Evolutionary conservation across 257 asterid genomes (phyloP), one percentile per base, ranked within the genome.

Genomic region (Jacaranda copaia): DNA sequence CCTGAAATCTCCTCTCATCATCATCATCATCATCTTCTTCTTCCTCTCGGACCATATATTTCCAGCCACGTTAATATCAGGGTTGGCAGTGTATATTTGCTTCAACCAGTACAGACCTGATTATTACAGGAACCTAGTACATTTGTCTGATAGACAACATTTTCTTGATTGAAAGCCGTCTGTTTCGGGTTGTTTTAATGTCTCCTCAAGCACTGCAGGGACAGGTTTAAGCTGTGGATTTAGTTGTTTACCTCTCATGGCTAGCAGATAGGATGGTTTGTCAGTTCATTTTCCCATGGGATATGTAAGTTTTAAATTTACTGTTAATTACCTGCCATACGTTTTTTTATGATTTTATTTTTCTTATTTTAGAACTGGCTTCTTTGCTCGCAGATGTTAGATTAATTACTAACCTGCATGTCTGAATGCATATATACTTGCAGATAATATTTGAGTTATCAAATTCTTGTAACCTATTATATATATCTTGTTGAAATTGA

Each of bases 301-400:
- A 3, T 45, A 68, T 46, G 76, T 77, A 68, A 77, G 76, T 59
- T 65, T 8, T 51, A 16, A 9, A 3, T 46, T 60, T 32, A 59
- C 45, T 58, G 39, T 51, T 52, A 39, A 16, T n/a, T 70, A 18
- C 35, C 16, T 0, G 6, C 35, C 35, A 56, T 56, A 16, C 18
- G 12, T 46, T 56, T 5, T 18, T 56, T 16, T 1, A 12, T 18
- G 35, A 18, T 56, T 18, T 18, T 56, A 56, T n/a, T 56, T 16
- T 56, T 56, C 35, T 56, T 16, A 6, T 18, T 56, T 46, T 46
- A 3, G 0, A 4, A 11, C 5, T 46, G 52, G 13, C 52, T 0
- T 0, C 45, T 1, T 40, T 25, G 32, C 32, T 25, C 32, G 2
- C 32, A 25, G 32, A 25, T 25, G 32, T 2, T 25, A 25, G 32